Evolutionary conservation across 176 grass and related monocot species (phyloP).

Genomic region (Olyra latifolia): DNA sequence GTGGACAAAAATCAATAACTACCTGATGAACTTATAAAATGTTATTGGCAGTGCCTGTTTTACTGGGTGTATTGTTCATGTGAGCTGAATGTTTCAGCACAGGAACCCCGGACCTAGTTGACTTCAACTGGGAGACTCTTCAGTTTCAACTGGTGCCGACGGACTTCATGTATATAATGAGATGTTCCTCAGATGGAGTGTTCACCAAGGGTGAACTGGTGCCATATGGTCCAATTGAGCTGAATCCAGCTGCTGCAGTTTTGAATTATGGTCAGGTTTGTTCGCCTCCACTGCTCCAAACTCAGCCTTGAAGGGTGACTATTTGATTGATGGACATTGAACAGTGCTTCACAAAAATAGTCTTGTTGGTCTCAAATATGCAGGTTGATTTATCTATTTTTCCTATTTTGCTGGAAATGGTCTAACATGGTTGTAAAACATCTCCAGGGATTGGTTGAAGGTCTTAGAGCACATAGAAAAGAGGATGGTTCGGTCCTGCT

Average conservation of each 20-base stretch:
- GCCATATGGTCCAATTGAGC: constrained; percentile 66
- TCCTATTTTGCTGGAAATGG: constrained; percentile 15
- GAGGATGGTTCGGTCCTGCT: constrained; percentile 72
- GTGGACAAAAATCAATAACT: background rate
- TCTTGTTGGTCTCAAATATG: background rate
- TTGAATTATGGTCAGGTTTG: constrained; percentile 96
- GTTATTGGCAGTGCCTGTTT: background rate
- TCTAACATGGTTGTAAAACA: background rate
- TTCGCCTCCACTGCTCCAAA: background rate
- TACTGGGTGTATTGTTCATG: constrained; percentile 12
- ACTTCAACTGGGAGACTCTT: constrained; percentile 85
- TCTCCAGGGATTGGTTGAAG: constrained; percentile 81
- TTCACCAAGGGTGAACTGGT: constrained; percentile 77
- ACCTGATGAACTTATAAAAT: background rate
- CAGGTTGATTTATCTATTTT: background rate
- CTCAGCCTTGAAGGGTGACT: constrained; percentile 1
- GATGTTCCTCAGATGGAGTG: constrained; percentile 52
- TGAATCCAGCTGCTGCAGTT: constrained; percentile 80
- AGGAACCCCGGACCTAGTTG: constrained; percentile 54
- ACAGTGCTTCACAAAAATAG: background rate
- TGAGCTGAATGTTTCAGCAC: constrained; percentile 32
- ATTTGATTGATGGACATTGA: background rate
- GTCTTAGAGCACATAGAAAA: constrained; percentile 78
- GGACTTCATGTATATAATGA: constrained; percentile 86
- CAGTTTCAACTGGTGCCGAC: constrained; percentile 75